A percentile compares a stretch with the other conserved stretches of the same genome.
Conservation (phyloP, 495 filamentous ascomycete species). For the Usnea hakonensis region DNA sequence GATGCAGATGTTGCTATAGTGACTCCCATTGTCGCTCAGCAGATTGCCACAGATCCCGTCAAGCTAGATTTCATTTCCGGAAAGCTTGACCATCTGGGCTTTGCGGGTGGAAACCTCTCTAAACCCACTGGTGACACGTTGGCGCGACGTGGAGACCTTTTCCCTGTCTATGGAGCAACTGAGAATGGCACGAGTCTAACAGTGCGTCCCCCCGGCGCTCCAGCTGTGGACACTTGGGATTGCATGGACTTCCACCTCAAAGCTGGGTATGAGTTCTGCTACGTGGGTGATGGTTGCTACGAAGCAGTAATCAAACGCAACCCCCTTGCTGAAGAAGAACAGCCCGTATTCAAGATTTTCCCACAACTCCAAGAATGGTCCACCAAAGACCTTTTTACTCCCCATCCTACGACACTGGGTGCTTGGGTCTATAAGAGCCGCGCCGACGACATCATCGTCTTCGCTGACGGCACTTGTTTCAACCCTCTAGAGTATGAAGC, state of each 20-base stretch:
- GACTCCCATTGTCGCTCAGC: slow-evolving; percentile 29
- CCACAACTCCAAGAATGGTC: slow-evolving; percentile 45
- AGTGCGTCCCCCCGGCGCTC: not conserved
- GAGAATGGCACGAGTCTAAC: slow-evolving; percentile 31
- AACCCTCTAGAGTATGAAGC: slow-evolving; percentile 36
- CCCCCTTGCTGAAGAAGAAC: slow-evolving; percentile 31
- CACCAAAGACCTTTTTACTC: slow-evolving; percentile 49
- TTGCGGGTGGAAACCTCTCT: slow-evolving; percentile 30
- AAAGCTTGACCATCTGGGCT: slow-evolving; percentile 26
- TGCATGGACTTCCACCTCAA: not conserved
- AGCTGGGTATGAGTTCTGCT: slow-evolving; percentile 27
- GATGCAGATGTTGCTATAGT: slow-evolving; percentile 24
- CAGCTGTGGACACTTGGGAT: not conserved
- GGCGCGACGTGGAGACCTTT: slow-evolving; percentile 24
- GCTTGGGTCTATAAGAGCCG: slow-evolving; percentile 31
- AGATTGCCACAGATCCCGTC: slow-evolving; percentile 27
- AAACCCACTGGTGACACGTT: slow-evolving; percentile 29
- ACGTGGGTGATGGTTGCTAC: slow-evolving; percentile 22
- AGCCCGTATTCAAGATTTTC: slow-evolving; percentile 47
- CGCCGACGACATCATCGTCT: slow-evolving; percentile 37
- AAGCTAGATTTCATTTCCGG: slow-evolving; percentile 26
- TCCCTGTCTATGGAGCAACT: slow-evolving; percentile 27
- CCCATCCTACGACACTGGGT: slow-evolving; percentile 25
- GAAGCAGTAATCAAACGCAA: slow-evolving; percentile 44
- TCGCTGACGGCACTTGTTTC: slow-evolving; percentile 36